Conservation (phyloP, 371 early-diverging fungal genomes). For the Nosema bombycis region DNA sequence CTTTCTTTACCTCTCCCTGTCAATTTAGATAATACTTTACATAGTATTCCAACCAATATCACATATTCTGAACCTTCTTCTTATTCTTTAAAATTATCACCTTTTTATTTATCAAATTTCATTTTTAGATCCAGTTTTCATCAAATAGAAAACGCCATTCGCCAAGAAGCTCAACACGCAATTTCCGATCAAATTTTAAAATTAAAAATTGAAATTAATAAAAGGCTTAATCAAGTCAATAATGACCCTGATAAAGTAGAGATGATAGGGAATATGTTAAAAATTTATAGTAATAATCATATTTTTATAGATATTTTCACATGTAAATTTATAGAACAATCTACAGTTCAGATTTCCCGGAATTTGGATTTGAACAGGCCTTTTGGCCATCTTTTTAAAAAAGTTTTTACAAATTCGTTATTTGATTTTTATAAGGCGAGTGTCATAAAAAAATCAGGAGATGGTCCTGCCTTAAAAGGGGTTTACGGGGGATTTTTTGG, state of each 20-base stretch:
- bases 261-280: constrained; percentile 32
- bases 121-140: too few relatives aligned
- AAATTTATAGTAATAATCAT: constrained; percentile 29
- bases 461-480: constrained; percentile 39
- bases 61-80: too few relatives aligned
- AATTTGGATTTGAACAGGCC: constrained; percentile 44
- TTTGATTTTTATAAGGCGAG: constrained; percentile 29
- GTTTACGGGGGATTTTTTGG: constrained; percentile 56
- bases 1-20: not conserved
- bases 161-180: not conserved
- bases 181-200: not conserved
- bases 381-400: constrained; percentile 40
- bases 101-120: too few relatives aligned
- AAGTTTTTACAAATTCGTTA: constrained; percentile 23
- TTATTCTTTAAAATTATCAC: too few relatives aligned
- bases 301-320: constrained; percentile 49
- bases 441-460: constrained; percentile 37
- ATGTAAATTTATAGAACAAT: constrained; percentile 51
- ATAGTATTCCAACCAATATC: too few relatives aligned
- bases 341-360: constrained; percentile 51
- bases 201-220: constrained; percentile 52
- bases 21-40: too few relatives aligned
- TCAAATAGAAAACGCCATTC: not conserved
- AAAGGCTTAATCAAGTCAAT: constrained; percentile 58
- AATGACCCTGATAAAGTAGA: constrained; percentile 36